Percentiles rank a stretch among this genome's conserved stretches.
Evolutionary conservation across 306 rosid species (phyloP).

Genomic region (Prunus campanulata): DNA sequence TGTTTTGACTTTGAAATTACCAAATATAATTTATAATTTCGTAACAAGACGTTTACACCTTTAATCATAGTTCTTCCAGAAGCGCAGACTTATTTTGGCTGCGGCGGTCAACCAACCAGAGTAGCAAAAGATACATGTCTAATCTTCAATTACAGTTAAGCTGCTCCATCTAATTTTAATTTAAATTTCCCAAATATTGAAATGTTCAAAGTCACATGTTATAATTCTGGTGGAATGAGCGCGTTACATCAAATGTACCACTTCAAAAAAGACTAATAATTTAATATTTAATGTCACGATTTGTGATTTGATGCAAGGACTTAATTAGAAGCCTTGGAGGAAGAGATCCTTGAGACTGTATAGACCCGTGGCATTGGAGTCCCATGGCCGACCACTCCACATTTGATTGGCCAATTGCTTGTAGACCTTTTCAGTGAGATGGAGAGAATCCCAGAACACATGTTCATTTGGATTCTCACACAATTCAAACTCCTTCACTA

Average conservation of each 20-base stretch:
- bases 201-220: not conserved
- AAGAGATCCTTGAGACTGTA: conserved; percentile 54
- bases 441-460: conserved; percentile 84
- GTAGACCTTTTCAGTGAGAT: conserved; percentile 69
- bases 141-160: not conserved
- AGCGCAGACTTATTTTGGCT: not conserved
- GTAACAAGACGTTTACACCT: not conserved
- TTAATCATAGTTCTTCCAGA: not conserved
- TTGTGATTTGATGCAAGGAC: not conserved
- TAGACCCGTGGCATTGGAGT: conserved; percentile 24
- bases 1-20: not conserved
- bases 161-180: not conserved
- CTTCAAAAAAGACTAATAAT: not conserved
- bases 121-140: not conserved
- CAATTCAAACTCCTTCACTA: conserved; percentile 46
- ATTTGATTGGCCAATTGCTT: conserved; percentile 54
- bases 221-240: too few species aligned
- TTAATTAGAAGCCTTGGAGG: conserved; percentile 35
- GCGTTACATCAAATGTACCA: not conserved
- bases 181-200: not conserved
- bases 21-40: not conserved
- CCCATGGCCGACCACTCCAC: conserved; percentile 44
- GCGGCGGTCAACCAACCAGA: not conserved
- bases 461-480: conserved; percentile 51
- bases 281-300: not conserved